phyloP scores from a whole-genome alignment of 805 yeast genomes.

The Sungouiozyma ichnusensis region DNA sequence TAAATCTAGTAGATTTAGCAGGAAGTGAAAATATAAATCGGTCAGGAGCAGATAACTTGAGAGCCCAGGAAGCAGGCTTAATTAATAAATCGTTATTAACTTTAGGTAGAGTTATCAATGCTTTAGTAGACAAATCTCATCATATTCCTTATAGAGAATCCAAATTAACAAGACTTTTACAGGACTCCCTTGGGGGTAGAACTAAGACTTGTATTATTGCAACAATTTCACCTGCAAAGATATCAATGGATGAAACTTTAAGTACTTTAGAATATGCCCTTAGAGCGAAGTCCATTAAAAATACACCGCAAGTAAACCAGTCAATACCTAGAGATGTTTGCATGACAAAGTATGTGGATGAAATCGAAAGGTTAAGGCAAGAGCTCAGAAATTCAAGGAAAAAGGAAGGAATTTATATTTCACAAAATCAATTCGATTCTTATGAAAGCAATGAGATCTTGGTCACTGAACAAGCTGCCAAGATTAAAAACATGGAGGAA shows the following conservation, averaged over 20 bases:
- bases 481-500: conserved; percentile 38
- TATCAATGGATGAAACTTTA: conserved; percentile 62
- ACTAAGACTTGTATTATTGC: conserved; percentile 79
- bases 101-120: conserved; percentile 77
- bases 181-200: conserved; percentile 76
- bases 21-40: conserved; percentile 81
- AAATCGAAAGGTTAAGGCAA: conserved; percentile 45
- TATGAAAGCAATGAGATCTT: conserved; percentile 40
- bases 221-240: conserved; percentile 68
- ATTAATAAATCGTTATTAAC: conserved; percentile 80
- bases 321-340: conserved; percentile 48
- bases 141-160: conserved; percentile 84
- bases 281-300: conserved; percentile 66
- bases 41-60: conserved; percentile 72
- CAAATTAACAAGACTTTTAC: conserved; percentile 64
- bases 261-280: conserved; percentile 79
- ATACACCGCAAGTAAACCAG: conserved; percentile 53
- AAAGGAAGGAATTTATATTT: conserved; percentile 57
- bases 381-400: conserved; percentile 55
- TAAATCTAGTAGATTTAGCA: conserved; percentile 86
- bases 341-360: conserved; percentile 42
- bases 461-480: conserved; percentile 41
- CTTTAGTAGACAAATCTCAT: conserved; percentile 47
- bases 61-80: conserved; percentile 88
- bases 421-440: conserved; percentile 32